phyloP scores from a whole-genome alignment of 257 asterid species.

The Thymus quinquecostatus region DNA sequence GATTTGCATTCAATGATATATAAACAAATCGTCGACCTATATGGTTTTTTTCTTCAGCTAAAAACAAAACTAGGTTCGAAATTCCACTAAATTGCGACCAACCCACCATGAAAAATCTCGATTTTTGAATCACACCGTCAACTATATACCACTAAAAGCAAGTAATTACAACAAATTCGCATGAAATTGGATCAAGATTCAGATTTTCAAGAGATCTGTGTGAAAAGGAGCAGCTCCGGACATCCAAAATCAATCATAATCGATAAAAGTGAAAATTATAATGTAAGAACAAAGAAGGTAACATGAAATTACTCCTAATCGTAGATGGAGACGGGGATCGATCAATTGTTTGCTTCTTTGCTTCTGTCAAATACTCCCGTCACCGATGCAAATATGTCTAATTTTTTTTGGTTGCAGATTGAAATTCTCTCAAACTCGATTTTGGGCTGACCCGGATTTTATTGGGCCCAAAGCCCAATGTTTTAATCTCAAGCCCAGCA shows the following conservation, averaged over 20 bases:
- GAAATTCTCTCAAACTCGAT: neutral
- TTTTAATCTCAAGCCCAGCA: too few relatives aligned
- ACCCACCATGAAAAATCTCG: neutral
- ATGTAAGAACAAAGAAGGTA: neutral
- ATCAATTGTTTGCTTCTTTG: neutral
- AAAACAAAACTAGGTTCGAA: neutral
- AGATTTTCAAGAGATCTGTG: conserved; percentile 31
- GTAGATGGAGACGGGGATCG: conserved; percentile 25
- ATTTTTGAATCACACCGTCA: conserved; percentile 5
- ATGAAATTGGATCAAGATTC: neutral
- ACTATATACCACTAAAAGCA: neutral
- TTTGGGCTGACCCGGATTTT: conserved; percentile 4
- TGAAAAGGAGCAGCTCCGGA: neutral
- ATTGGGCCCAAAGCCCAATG: conserved; percentile 11
- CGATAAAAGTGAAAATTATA: neutral
- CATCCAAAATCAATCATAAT: neutral
- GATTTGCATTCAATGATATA: neutral
- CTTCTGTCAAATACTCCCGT: too few relatives aligned
- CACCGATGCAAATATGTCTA: too few relatives aligned
- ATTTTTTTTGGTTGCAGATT: neutral
- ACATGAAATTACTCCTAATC: conserved; percentile 14
- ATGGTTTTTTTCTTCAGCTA: conserved; percentile 14
- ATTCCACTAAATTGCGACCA: conserved; percentile 13
- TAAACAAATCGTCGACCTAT: neutral
- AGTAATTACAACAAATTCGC: neutral